Conservation (phyloP, 257 asterid species). For the Solanum arcanum region DNA sequence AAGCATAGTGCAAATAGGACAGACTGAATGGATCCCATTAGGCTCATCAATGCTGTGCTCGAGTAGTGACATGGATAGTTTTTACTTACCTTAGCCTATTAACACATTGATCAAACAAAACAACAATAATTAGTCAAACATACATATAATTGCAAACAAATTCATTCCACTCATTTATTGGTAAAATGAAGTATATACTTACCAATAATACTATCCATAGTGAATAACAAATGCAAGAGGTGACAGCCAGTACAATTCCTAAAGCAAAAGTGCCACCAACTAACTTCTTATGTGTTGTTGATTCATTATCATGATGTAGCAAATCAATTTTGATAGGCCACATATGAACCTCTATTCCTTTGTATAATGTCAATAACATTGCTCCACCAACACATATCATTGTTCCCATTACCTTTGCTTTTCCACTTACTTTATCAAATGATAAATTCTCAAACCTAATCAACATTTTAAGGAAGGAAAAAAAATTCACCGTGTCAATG, state of each 20-base stretch:
- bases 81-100: conserved; percentile 43
- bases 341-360: conserved; percentile 6
- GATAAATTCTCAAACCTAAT: conserved; percentile 8
- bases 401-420: conserved; percentile 11
- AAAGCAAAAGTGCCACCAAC: background rate
- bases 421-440: conserved; percentile 4
- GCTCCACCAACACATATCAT: conserved; percentile 16
- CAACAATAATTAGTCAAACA: background rate
- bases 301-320: background rate
- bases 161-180: background rate
- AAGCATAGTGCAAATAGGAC: conserved; percentile 36
- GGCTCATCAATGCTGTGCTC: conserved; percentile 52
- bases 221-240: conserved; percentile 9
- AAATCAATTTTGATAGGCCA: conserved; percentile 6
- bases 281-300: background rate
- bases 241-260: conserved; percentile 6
- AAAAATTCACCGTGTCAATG: background rate
- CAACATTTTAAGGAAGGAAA: background rate
- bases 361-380: conserved; percentile 9
- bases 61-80: conserved; percentile 63
- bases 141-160: background rate
- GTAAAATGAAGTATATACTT: background rate
- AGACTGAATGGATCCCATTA: conserved; percentile 54
- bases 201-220: conserved; percentile 14
- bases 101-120: background rate